Conservation (phyloP, 1,139 yeast species). For the Groenewaldozyma sp. region DNA sequence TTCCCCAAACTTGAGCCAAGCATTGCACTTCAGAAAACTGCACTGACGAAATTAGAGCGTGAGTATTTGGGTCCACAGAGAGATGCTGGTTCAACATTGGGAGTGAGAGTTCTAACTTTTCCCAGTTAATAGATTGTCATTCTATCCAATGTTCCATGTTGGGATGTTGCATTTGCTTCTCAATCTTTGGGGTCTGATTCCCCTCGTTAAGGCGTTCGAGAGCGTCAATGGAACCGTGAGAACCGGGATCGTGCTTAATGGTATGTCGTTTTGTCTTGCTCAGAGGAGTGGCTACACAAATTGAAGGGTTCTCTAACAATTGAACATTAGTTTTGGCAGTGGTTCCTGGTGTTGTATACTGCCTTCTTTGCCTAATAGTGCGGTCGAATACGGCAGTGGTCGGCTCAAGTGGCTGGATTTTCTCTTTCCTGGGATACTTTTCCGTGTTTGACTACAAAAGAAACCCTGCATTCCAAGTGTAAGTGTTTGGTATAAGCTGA, state of each 20-base stretch:
- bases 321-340: constrained; percentile 46
- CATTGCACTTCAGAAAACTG: constrained; percentile 44
- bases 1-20: constrained; percentile 29
- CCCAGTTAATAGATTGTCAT: constrained; percentile 50
- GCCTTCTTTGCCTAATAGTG: constrained; percentile 45
- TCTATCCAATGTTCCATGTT: constrained; percentile 66
- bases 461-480: constrained; percentile 37
- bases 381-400: constrained; percentile 48
- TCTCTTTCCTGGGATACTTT: constrained; percentile 57
- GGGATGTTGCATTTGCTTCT: constrained; percentile 53
- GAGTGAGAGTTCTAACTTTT: constrained; percentile 1
- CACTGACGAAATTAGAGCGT: constrained; percentile 46
- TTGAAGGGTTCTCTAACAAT: not conserved
- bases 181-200: constrained; percentile 53
- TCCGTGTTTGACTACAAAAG: constrained; percentile 50
- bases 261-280: constrained; percentile 13
- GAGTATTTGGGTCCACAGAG: too few species aligned
- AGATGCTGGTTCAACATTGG: too few species aligned
- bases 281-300: not conserved
- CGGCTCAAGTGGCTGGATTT: constrained; percentile 70
- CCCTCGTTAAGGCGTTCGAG: constrained; percentile 59
- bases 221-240: constrained; percentile 72
- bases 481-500: constrained; percentile 5
- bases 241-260: constrained; percentile 73
- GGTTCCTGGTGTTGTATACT: constrained; percentile 58